These are phyloP conservation scores for Basipetospora sp. DNA, from an alignment of 2,329 filamentous ascomycete species.

Conservation along the genomic window DNA sequence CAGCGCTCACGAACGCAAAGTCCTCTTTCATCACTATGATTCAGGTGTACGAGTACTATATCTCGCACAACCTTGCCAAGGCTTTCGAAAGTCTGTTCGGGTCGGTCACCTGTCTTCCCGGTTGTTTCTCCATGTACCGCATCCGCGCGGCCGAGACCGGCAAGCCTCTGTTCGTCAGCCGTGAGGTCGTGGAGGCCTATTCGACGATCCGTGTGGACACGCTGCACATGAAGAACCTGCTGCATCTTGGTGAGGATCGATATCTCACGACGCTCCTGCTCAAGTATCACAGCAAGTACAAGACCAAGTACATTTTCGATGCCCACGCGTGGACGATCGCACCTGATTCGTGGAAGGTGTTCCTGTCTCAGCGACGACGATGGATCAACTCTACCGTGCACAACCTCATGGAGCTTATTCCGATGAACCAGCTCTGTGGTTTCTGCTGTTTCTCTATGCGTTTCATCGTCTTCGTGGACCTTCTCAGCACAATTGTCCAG, in stretches of 20 bases:
- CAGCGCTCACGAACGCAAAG: conserved; percentile 81
- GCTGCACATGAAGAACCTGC: conserved; percentile 93
- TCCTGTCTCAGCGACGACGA: conserved; percentile 92
- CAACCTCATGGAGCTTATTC: conserved; percentile 90
- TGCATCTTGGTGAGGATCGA: conserved; percentile 94
- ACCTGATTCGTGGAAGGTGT: conserved; percentile 83
- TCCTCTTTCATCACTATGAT: conserved; percentile 95
- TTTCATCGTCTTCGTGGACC: conserved; percentile 88
- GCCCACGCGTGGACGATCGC: conserved; percentile 96
- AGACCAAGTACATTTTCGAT: conserved; percentile 90
- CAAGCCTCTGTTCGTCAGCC: conserved; percentile 91
- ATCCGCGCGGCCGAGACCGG: conserved; percentile 86
- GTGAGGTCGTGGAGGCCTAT: conserved; percentile 77
- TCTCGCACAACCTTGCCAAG: conserved; percentile 92
- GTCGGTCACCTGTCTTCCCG: conserved; percentile 90
- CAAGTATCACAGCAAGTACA: conserved; percentile 85
- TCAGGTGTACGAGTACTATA: conserved; percentile 99
- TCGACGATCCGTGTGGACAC: conserved; percentile 91
- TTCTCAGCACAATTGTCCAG: conserved; percentile 81
- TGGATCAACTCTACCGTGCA: conserved; percentile 99
- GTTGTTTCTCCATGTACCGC: conserved; percentile 98
- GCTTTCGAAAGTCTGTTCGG: conserved; percentile 96
- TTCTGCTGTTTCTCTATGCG: conserved; percentile 99
- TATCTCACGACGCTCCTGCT: conserved; percentile 88
- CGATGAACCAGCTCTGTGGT: conserved; percentile 83